Percentiles rank a stretch among this genome's conserved stretches.
phyloP scores from a whole-genome alignment of 306 rosid species.

The Prunus campanulata region DNA sequence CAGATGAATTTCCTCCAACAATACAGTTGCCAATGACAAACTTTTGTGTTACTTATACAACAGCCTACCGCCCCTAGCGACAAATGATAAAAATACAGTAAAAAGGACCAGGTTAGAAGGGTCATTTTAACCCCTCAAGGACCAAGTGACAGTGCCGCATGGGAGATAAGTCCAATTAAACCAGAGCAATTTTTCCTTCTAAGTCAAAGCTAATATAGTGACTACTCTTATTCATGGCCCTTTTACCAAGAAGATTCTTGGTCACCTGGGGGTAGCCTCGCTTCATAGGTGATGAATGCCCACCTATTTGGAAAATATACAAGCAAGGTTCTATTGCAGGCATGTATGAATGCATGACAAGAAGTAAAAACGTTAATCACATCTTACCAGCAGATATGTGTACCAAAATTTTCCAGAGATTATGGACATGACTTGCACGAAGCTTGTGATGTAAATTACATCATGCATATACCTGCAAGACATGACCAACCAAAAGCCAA shows the following conservation, averaged over 20 bases:
- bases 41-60: not conserved
- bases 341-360: conserved; percentile 1
- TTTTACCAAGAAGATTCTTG: not conserved
- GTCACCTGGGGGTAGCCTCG: not conserved
- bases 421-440: conserved; percentile 88
- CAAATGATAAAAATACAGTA: not conserved
- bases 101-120: not conserved
- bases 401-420: conserved; percentile 91
- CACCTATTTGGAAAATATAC: conserved; percentile 7
- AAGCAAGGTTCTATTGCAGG: not conserved
- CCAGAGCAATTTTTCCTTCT: not conserved
- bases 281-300: not conserved
- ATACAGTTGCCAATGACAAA: not conserved
- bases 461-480: conserved; percentile 81
- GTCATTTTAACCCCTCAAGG: not conserved
- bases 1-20: not conserved
- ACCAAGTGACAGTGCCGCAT: not conserved
- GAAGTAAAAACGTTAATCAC: conserved; percentile 9
- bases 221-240: not conserved
- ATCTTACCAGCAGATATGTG: conserved; percentile 77
- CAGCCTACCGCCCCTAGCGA: not conserved
- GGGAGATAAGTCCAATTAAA: not conserved
- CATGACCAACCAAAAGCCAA: conserved; percentile 14
- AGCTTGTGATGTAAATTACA: conserved; percentile 86
- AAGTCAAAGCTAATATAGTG: not conserved